These are phyloP conservation scores for Triticum turgidum DNA, from an alignment of 176 grass and related monocot species.

Conservation along the genomic window DNA sequence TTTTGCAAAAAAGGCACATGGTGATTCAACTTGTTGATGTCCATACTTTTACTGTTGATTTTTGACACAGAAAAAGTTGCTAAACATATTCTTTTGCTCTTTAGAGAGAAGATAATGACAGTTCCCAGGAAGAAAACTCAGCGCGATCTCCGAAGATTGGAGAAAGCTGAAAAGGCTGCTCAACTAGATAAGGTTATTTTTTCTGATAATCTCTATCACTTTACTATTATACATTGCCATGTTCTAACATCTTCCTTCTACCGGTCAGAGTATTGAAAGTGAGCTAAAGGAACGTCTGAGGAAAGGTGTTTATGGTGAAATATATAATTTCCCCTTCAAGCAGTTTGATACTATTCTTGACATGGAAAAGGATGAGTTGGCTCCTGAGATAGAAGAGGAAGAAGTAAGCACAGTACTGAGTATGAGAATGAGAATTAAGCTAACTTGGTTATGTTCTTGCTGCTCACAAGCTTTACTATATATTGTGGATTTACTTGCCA, in stretches of 20 bases:
- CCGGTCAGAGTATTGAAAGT: constrained; percentile 72
- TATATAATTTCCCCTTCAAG: constrained; percentile 58
- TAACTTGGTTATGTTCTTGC: constrained; percentile 16
- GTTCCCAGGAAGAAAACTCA: constrained; percentile 75
- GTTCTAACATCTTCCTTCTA: background rate
- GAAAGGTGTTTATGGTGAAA: constrained; percentile 89
- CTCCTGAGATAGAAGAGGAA: constrained; percentile 58
- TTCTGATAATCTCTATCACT: background rate
- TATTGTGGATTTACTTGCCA: constrained; percentile 19
- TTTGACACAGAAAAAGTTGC: background rate
- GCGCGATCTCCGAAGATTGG: constrained; percentile 60
- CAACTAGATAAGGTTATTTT: constrained; percentile 75
- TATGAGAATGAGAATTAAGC: constrained; percentile 7
- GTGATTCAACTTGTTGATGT: background rate
- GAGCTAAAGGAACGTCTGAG: constrained; percentile 82
- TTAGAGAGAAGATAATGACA: constrained; percentile 95
- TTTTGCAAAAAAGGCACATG: no score
- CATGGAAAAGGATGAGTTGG: constrained; percentile 41
- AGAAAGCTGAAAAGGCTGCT: constrained; percentile 86
- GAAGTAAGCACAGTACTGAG: constrained; percentile 46
- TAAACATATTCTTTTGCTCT: constrained; percentile 27
- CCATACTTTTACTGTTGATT: background rate
- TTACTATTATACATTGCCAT: background rate
- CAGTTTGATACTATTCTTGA: constrained; percentile 52
- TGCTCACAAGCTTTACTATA: background rate